A percentile compares a stretch with the other conserved stretches of the same genome.
Evolutionary conservation across 106 monocot genomes (phyloP).

Genomic region (Hemerocallis citrina): DNA sequence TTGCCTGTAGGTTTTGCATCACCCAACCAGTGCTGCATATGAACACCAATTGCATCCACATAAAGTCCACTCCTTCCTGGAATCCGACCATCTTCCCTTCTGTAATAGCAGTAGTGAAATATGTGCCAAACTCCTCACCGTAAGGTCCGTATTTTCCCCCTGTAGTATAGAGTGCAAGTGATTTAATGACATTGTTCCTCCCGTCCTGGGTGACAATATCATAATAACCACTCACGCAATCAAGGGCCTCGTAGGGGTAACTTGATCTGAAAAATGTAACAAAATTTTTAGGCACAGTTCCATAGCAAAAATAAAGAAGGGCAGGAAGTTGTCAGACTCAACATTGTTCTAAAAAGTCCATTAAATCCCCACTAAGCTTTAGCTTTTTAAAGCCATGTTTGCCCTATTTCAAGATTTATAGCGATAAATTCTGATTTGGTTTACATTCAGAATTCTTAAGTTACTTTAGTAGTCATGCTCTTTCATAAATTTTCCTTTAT

Average conservation of each 20-base stretch:
- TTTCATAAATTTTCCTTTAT: too few relatives aligned
- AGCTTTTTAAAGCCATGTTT: too few relatives aligned
- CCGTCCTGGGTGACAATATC: conserved; percentile 1
- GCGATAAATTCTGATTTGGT: too few relatives aligned
- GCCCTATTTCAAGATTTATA: too few relatives aligned
- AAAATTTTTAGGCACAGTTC: too few relatives aligned
- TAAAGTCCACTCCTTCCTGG: conserved; percentile 30
- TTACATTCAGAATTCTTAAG: too few relatives aligned
- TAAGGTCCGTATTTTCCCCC: conserved; percentile 42
- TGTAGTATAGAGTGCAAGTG: conserved; percentile 23
- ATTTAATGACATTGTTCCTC: conserved; percentile 15
- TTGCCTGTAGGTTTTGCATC: neutral
- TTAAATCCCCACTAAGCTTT: too few relatives aligned
- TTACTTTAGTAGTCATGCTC: too few relatives aligned
- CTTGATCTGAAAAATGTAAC: conserved; percentile 33
- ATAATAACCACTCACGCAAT: conserved; percentile 31
- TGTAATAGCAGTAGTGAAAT: conserved; percentile 28
- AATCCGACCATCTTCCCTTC: conserved; percentile 44
- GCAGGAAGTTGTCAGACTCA: too few relatives aligned
- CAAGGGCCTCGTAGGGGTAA: conserved; percentile 32
- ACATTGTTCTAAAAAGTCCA: too few relatives aligned
- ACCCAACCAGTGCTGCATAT: conserved; percentile 6
- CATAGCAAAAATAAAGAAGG: too few relatives aligned
- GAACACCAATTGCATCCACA: conserved; percentile 19
- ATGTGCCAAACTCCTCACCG: conserved; percentile 31